A percentile compares a stretch with the other conserved stretches of the same genome.
These are phyloP conservation scores for Rosa multiflora DNA, from an alignment of 306 rosid species.

Conservation along the genomic window DNA sequence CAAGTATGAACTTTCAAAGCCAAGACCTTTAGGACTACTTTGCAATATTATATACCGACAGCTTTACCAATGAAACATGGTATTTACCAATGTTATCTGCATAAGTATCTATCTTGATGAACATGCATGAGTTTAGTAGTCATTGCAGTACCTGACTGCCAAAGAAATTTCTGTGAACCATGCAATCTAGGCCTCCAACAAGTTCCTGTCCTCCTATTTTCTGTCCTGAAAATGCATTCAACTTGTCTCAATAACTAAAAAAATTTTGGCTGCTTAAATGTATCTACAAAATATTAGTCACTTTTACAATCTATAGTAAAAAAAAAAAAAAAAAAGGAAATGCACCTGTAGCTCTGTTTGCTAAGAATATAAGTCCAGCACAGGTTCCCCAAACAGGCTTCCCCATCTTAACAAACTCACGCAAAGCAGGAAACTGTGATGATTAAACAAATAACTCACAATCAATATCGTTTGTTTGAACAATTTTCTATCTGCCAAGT, in stretches of 20 bases:
- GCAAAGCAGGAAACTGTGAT: constrained; percentile 78
- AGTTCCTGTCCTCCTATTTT: constrained; percentile 85
- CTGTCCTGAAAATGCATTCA: constrained; percentile 68
- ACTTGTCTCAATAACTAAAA: constrained; percentile 18
- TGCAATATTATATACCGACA: neutral
- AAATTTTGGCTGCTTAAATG: neutral
- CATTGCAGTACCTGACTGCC: constrained; percentile 80
- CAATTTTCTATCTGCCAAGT: neutral
- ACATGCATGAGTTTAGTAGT: neutral
- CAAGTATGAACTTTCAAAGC: neutral
- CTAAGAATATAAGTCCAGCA: constrained; percentile 97
- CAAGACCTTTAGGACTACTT: neutral
- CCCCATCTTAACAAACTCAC: constrained; percentile 86
- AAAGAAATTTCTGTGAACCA: constrained; percentile 89
- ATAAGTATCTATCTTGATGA: neutral
- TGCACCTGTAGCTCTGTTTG: constrained; percentile 76
- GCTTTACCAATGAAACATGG: neutral
- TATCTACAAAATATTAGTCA: neutral
- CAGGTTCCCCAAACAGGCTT: constrained; percentile 99
- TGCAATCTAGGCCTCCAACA: constrained; percentile 96
- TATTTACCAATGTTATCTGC: neutral
- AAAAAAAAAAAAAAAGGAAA: constrained; percentile 25
- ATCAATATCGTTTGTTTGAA: neutral
- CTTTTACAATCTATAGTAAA: neutral
- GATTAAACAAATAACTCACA: neutral